Base-by-base conservation (phyloP, 495 filamentous ascomycete genomes). In the Aspergillus baeticus region DNA sequence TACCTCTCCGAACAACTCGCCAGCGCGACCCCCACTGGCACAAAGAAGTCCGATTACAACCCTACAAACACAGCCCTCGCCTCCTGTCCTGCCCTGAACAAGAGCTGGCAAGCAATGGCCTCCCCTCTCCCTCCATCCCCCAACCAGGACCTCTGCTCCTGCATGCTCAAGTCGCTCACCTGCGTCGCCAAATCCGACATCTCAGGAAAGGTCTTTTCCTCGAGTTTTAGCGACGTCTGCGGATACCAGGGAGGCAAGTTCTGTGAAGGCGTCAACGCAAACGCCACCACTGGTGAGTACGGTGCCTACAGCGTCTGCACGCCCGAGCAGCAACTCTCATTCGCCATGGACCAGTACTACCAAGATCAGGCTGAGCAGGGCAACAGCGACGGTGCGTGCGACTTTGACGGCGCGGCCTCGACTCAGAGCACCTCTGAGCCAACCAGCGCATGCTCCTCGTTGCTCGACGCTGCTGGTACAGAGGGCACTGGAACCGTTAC, bases 281-380 rank as follows among this genome's bases (percentile, higher is more conserved):
- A 96, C 65, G 79, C 79, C 15, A 83, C 81, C 49, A 80, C 77
- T 15, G 94, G 91, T 49, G 75, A 77, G 6, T 98, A 92, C 67
- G 93, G 93, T 35, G 84, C 90, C 10, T 96, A 91, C 75, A 83
- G 85, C 65, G 90, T 94, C 82, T 98, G 94, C 80, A 82, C 77
- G 55, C 59, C 83, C 60, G 81, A 78, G 58, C 81, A 96, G 68
- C 82, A 93, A 74, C 83, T 97, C 13, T 86, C 84, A 39, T 94
- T 83, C 64, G 89, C 84, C 29, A 81, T 97, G 60, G 85, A 96
- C 71, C 66, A 71, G 41, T 98, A 96, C 79, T 93, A 92, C 72
- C 68, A 84, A 38, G 69, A 72, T 60, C 84, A 89, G 72, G 72
- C 73, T 10, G 57, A 49, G 15, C 67, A 77, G 38, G 65, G 65